phyloP scores from a whole-genome alignment of 164 flowering plant species.

The Sedum album region DNA sequence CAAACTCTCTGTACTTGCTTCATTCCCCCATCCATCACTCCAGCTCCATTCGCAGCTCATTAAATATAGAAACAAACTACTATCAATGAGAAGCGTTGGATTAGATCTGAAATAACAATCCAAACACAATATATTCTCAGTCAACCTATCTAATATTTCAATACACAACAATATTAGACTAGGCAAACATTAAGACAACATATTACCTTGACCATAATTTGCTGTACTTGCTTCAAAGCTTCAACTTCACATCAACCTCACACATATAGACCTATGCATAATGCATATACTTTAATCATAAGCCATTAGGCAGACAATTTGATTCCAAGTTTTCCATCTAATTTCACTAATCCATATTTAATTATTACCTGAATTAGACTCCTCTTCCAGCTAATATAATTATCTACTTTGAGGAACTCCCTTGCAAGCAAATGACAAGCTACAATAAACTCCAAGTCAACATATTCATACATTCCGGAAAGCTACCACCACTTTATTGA shows the following conservation, averaged over 20 bases:
- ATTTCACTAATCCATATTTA: no score
- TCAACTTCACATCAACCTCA: not conserved
- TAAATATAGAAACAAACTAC: no score
- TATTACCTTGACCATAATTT: not conserved
- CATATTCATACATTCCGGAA: not conserved
- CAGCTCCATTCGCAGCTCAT: no score
- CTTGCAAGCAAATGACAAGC: slow-evolving; percentile 3
- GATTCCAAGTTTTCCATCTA: not conserved
- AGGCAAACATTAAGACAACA: no score
- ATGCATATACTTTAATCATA: not conserved
- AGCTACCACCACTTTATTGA: not conserved
- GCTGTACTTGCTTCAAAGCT: not conserved
- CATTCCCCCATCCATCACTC: no score
- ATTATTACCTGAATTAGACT: not conserved
- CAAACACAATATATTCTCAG: no score
- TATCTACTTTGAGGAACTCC: not conserved
- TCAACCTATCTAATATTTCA: no score
- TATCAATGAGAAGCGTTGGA: no score
- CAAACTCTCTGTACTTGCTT: no score
- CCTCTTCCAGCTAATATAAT: not conserved
- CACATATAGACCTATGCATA: no score
- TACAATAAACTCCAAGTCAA: not conserved
- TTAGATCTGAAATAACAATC: no score
- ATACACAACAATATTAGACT: no score
- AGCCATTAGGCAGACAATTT: not conserved